phyloP scores from a whole-genome alignment of 2,329 filamentous ascomycete species.

The Elsinoe fawcettii region DNA sequence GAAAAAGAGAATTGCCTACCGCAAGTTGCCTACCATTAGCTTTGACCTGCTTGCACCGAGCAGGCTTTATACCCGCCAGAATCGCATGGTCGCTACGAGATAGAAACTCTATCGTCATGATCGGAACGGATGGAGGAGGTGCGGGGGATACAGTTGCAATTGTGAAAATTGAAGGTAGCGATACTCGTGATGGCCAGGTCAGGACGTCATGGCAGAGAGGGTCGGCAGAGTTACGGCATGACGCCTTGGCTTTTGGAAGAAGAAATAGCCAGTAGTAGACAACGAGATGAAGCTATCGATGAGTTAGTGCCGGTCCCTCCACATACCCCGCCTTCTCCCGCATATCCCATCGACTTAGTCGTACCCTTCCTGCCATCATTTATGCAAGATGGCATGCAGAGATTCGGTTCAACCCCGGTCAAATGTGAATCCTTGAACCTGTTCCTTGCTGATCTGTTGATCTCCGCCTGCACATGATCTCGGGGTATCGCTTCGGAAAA shows the following conservation, averaged over 20 bases:
- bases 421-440: background rate
- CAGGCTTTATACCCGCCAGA: background rate
- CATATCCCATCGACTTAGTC: background rate
- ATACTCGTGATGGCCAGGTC: background rate
- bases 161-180: constrained; percentile 1
- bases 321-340: constrained; percentile 10
- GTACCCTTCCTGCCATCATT: background rate
- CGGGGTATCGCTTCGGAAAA: background rate
- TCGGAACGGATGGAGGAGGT: constrained; percentile 1
- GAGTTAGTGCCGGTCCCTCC: constrained; percentile 4
- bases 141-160: background rate
- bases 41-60: background rate
- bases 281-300: background rate
- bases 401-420: background rate
- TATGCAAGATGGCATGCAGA: background rate
- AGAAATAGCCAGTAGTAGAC: background rate
- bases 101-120: background rate
- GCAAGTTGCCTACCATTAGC: background rate
- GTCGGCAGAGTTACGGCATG: background rate
- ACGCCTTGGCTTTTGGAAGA: background rate
- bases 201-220: constrained; percentile 1
- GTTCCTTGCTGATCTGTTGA: background rate
- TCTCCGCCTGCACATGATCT: background rate
- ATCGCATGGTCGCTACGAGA: background rate
- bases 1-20: background rate